A percentile compares a stretch with the other conserved stretches of the same genome.
phyloP scores from a whole-genome alignment of 495 filamentous ascomycete genomes.

The Aspergillus sparsus region DNA sequence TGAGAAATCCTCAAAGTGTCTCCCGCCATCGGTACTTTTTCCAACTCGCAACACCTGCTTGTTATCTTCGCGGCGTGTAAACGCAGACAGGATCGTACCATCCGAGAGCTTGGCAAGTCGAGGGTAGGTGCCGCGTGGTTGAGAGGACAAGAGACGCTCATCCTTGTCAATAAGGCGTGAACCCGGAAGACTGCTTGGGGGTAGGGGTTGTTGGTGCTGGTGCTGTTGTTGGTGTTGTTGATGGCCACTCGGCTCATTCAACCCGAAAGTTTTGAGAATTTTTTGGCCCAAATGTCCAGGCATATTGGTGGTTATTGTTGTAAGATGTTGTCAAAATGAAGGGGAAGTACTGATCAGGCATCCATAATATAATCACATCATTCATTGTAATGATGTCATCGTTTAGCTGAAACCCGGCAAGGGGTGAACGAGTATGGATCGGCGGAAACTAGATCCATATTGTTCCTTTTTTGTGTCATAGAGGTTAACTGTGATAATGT shows the following conservation, averaged over 20 bases:
- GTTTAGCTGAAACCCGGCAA: background rate
- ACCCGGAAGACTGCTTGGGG: slow-evolving; percentile 21
- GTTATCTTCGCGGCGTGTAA: slow-evolving; percentile 37
- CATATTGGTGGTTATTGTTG: slow-evolving; percentile 23
- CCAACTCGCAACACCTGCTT: slow-evolving; percentile 36
- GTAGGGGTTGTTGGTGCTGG: slow-evolving; percentile 3
- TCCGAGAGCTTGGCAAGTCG: slow-evolving; percentile 42
- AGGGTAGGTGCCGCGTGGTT: slow-evolving; percentile 45
- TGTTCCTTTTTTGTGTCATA: too few species aligned
- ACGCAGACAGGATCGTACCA: slow-evolving; percentile 44
- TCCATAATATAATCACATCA: background rate
- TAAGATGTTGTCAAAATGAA: background rate
- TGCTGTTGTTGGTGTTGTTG: background rate
- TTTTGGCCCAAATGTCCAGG: slow-evolving; percentile 41
- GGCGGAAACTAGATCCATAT: too few species aligned
- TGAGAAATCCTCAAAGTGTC: slow-evolving; percentile 35
- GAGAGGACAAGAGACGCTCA: slow-evolving; percentile 42
- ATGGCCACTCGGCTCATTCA: slow-evolving; percentile 23
- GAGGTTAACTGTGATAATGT: too few species aligned
- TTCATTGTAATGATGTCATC: slow-evolving; percentile 3
- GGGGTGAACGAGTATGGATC: background rate
- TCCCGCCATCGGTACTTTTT: slow-evolving; percentile 40
- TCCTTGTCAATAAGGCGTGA: slow-evolving; percentile 36
- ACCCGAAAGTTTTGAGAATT: slow-evolving; percentile 36
- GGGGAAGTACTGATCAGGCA: background rate